Evolutionary conservation across 305 asterid species (phyloP), one percentile per base, ranked within the genome.

Genomic region (Plantago lanceolata): DNA sequence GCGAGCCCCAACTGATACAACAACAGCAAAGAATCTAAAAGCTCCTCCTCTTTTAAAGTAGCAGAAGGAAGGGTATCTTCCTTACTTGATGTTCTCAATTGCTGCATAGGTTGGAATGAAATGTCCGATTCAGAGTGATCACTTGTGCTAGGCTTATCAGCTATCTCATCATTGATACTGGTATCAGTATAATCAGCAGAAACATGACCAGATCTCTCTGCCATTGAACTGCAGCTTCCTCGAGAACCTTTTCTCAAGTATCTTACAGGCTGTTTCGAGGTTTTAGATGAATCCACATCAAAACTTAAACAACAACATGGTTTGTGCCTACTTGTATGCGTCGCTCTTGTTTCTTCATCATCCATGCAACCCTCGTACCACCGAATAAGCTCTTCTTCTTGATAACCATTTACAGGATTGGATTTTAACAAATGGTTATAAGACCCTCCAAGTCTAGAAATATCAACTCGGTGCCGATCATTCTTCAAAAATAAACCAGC

Each of bases 291-390:
- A 76, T 87, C 86, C 66, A 68, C 61, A 78, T 83, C 90, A 70
- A 78, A 78, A 79, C 75, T 76, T 69, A 77, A 83, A 78, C 98
- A 91, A 74, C 98, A 91, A 71, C 98, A 91, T 15, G 98, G 98
- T 71, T 86, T 85, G 67, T 81, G 90, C 75, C 79, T 74, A 61
- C 87, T 75, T 48, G 77, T 68, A 78, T 91, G 98, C 45, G 95
- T 79, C 33, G 76, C 89, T 72, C 88, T 79, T 65, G 78, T 74
- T 75, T 86, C 90, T 78, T 82, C 90, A 70, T 83, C 88, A 71
- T 89, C 95, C 87, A 84, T 76, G 76, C 89, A 85, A 60, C 95
- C 98, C 79, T 91, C 98, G 77, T 88, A 95, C 98, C 98, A 91
- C 73, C 82, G 81, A 64, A 91, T 79, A 68, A 82, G 81, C 76